phyloP scores from a whole-genome alignment of 495 filamentous ascomycete genomes.

The Penicillium coffeae region DNA sequence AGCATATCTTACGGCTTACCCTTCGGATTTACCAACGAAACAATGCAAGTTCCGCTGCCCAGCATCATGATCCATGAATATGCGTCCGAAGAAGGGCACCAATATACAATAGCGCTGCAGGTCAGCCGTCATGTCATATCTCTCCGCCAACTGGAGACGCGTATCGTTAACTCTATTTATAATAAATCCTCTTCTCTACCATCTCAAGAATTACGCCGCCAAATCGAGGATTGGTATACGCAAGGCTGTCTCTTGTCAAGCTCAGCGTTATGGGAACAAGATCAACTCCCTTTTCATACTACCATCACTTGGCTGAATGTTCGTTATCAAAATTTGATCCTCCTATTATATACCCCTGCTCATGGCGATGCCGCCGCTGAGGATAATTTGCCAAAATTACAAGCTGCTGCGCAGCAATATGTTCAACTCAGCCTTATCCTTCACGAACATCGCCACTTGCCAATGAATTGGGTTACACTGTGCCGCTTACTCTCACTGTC shows the following conservation, averaged over 20 bases:
- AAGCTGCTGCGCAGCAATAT: conserved; percentile 24
- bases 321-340: conserved; percentile 23
- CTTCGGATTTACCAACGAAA: conserved; percentile 15
- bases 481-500: conserved; percentile 16
- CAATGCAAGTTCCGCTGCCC: conserved; percentile 22
- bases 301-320: conserved; percentile 27
- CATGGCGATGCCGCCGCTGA: conserved; percentile 3
- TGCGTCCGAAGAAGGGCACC: conserved; percentile 16
- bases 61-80: conserved; percentile 29
- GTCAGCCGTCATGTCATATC: conserved; percentile 26
- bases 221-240: conserved; percentile 27
- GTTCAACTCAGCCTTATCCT: conserved; percentile 20
- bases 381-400: conserved; percentile 14
- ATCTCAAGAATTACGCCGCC: conserved; percentile 11
- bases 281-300: conserved; percentile 26
- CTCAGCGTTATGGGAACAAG: conserved; percentile 14
- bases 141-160: conserved; percentile 24
- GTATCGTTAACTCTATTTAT: conserved; percentile 18
- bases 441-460: conserved; percentile 24
- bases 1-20: conserved; percentile 23
- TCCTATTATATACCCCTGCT: conserved; percentile 17
- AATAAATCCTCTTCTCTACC: neutral
- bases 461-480: conserved; percentile 26
- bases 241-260: conserved; percentile 23
- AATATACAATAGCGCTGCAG: conserved; percentile 22